phyloP scores from a whole-genome alignment of 1,284 basidiomycete genomes.

The Cutaneotrichosporon curvatum region DNA sequence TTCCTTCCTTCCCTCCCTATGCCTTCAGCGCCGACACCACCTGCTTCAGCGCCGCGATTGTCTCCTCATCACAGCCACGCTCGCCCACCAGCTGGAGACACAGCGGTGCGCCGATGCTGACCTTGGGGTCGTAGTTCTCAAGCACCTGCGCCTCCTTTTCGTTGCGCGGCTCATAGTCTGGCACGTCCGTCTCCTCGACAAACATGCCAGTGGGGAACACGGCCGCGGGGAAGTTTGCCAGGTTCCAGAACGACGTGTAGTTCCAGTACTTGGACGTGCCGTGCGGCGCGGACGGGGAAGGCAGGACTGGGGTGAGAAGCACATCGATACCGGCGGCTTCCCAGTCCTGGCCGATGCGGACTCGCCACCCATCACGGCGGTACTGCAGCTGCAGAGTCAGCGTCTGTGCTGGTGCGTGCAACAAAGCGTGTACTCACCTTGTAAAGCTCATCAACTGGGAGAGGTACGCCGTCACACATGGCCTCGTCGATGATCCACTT shows the following conservation, averaged over 20 bases:
- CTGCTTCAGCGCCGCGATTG: background rate
- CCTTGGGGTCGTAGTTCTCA: slow-evolving; percentile 14
- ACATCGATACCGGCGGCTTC: slow-evolving; percentile 28
- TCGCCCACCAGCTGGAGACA: slow-evolving; percentile 7
- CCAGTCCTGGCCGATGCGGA: slow-evolving; percentile 26
- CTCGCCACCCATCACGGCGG: slow-evolving; percentile 32
- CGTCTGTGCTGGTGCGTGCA: background rate
- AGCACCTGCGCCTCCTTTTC: slow-evolving; percentile 44
- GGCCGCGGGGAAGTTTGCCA: slow-evolving; percentile 60
- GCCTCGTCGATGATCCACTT: slow-evolving; percentile 28
- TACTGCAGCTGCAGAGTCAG: slow-evolving; percentile 30
- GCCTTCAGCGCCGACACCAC: no score
- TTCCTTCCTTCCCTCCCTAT: no score
- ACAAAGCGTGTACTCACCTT: no score
- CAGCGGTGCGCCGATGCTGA: slow-evolving; percentile 1
- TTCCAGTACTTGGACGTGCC: slow-evolving; percentile 36
- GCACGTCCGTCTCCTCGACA: slow-evolving; percentile 52
- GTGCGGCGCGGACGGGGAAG: slow-evolving; percentile 33
- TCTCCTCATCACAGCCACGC: slow-evolving; percentile 10
- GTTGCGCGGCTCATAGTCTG: slow-evolving; percentile 47
- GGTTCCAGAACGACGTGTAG: slow-evolving; percentile 64
- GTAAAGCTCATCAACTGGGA: slow-evolving; percentile 22
- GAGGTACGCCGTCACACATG: slow-evolving; percentile 13
- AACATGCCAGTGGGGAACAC: slow-evolving; percentile 59
- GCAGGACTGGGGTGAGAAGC: slow-evolving; percentile 34